Evolutionary conservation across 768 basidiomycete species (phyloP), one percentile per base, ranked within the genome.

Genomic region (Gautieria morchelliformis): DNA sequence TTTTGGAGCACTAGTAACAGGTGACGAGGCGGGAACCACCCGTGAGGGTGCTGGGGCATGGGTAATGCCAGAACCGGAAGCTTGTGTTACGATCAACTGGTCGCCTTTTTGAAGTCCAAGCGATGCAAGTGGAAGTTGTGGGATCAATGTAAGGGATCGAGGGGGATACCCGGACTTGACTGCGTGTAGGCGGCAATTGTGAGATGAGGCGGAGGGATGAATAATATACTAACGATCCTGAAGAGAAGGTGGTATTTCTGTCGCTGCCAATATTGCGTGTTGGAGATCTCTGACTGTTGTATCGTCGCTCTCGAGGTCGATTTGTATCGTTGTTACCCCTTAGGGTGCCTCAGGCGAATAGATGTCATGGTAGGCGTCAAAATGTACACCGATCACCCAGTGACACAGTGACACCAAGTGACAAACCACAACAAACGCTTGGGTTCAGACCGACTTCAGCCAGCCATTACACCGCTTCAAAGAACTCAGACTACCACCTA

Each of bases 91-190:
- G 63, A 95, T 87, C 60, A 98, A 76, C 71, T 93, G 91, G 54
- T 97, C 95, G 2, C 93, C 90, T 15, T 74, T 67, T 58, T 78
- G 76, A 32, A 97, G 75, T 14, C 88, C 89, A 30, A 97, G 78
- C 37, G 86, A 85, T 0, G 85, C 77, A 37, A 95, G 61, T 0
- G 89, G 83, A 22, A 90, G 77, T 59, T 87, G 83, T 3, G 89
- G 85, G 33, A 88, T 73, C 39, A 88, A 70, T 5, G 84, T 83
- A 42, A 96, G 75, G 1, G 81, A 63, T 44, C 77, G 80, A 0
- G 92, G 93, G 3, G 93, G 93, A 68, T 95, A 97, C 40, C 93
- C 92, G 15, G 79, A 74, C 71, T 84, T 89, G 58, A 91, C 89
- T 90, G 58, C 17, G 52, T 57, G 27, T 4, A 1, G n/a, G 48